Percentiles rank a stretch among this genome's conserved stretches.
Conservation (phyloP, 495 filamentous ascomycete species). For the Lasiosphaeria hispida region DNA sequence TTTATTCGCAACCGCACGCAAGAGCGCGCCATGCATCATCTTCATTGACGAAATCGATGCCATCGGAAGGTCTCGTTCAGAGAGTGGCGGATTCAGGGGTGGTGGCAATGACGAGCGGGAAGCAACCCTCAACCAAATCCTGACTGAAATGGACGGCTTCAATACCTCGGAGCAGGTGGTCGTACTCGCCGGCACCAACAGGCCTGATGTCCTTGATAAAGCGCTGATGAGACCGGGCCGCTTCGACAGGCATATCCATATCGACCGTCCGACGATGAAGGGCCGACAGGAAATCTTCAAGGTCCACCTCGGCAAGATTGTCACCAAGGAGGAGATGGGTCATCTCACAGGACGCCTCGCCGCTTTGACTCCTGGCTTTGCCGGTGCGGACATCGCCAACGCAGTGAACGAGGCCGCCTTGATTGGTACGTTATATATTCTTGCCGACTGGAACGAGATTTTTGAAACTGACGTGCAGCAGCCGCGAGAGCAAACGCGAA, state of each 20-base stretch:
- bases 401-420: constrained; percentile 96
- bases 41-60: constrained; percentile 99
- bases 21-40: constrained; percentile 96
- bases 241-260: constrained; percentile 92
- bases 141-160: constrained; percentile 99
- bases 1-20: constrained; percentile 89
- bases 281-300: constrained; percentile 94
- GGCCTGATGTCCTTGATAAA: constrained; percentile 90
- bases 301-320: constrained; percentile 89
- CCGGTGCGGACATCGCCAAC: constrained; percentile 97
- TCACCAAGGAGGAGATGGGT: constrained; percentile 84
- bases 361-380: constrained; percentile 91
- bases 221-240: constrained; percentile 94
- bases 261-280: constrained; percentile 94
- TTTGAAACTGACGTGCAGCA: constrained; percentile 44
- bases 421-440: constrained; percentile 66
- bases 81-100: constrained; percentile 60
- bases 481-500: constrained; percentile 79
- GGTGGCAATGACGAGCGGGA: constrained; percentile 97
- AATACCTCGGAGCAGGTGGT: constrained; percentile 97
- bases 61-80: constrained; percentile 84
- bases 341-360: constrained; percentile 82
- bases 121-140: constrained; percentile 93
- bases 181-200: constrained; percentile 95
- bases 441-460: background rate